phyloP scores from a whole-genome alignment of 2,329 filamentous ascomycete species.

The Cercospora sp. region DNA sequence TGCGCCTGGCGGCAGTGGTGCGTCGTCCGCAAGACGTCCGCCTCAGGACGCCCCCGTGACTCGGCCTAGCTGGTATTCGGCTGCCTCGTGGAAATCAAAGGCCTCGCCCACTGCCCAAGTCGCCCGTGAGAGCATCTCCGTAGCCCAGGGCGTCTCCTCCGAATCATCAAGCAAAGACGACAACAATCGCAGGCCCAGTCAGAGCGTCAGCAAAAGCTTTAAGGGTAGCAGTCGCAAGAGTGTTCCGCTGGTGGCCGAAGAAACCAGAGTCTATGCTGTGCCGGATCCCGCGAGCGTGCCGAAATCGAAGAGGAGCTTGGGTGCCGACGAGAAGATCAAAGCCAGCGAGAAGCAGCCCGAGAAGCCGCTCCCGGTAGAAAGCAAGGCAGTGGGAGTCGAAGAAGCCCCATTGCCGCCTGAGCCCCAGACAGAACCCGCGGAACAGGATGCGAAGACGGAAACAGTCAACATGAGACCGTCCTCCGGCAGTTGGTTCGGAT shows the following conservation, averaged over 20 bases:
- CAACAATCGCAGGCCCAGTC: slow-evolving; percentile 32
- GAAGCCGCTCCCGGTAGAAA: slow-evolving; percentile 16
- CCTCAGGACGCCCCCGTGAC: background rate
- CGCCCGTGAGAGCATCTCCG: slow-evolving; percentile 49
- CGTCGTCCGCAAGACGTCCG: background rate
- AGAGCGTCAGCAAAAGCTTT: slow-evolving; percentile 44
- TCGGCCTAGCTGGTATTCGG: slow-evolving; percentile 47
- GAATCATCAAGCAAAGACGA: slow-evolving; percentile 40
- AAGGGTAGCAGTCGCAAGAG: slow-evolving; percentile 49
- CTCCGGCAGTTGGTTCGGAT: slow-evolving; percentile 47
- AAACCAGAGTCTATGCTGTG: slow-evolving; percentile 50
- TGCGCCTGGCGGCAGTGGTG: background rate
- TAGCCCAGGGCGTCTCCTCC: slow-evolving; percentile 46
- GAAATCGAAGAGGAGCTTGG: slow-evolving; percentile 28
- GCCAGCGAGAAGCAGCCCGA: slow-evolving; percentile 18
- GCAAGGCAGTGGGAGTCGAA: slow-evolving; percentile 29
- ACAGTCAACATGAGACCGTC: slow-evolving; percentile 29
- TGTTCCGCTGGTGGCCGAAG: slow-evolving; percentile 46
- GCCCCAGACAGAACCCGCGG: slow-evolving; percentile 42
- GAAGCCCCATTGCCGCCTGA: slow-evolving; percentile 50
- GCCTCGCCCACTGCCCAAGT: slow-evolving; percentile 51
- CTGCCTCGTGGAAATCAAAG: slow-evolving; percentile 46
- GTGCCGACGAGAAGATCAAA: slow-evolving; percentile 30
- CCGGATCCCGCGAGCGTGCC: slow-evolving; percentile 34
- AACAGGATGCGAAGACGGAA: slow-evolving; percentile 29